A percentile compares a stretch with the other conserved stretches of the same genome.
phyloP scores from a whole-genome alignment of 2,329 filamentous ascomycete genomes.

The Arthroderma sp. region DNA sequence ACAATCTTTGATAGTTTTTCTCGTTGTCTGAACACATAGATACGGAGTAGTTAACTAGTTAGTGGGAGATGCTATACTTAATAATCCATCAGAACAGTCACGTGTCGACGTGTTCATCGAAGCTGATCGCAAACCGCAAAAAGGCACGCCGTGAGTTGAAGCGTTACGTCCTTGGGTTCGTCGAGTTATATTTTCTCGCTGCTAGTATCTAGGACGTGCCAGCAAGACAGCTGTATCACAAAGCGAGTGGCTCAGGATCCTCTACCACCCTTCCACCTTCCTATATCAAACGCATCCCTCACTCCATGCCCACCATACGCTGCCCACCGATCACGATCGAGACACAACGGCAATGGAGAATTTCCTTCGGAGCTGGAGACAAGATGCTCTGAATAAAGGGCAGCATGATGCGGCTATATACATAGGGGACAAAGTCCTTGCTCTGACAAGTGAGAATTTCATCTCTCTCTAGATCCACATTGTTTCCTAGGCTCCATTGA shows the following conservation, averaged over 20 bases:
- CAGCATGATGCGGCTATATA: conserved; percentile 96
- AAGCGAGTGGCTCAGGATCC: background rate
- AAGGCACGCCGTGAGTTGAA: no score
- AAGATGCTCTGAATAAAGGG: conserved; percentile 88
- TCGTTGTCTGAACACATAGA: no score
- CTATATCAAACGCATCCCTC: background rate
- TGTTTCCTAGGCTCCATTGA: background rate
- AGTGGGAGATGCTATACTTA: no score
- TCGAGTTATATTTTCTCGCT: no score
- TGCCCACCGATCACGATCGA: background rate
- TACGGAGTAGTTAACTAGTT: no score
- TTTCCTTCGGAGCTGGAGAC: conserved; percentile 85
- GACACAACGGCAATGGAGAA: conserved; percentile 55
- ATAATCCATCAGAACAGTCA: no score
- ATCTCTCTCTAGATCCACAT: conserved; percentile 2
- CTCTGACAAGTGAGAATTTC: conserved; percentile 58
- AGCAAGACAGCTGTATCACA: no score
- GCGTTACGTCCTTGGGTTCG: no score
- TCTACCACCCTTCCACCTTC: background rate
- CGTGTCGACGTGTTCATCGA: no score
- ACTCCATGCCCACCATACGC: background rate
- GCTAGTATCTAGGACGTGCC: no score
- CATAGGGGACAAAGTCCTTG: conserved; percentile 90
- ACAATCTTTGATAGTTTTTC: no score
- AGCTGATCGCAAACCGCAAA: no score